Evolutionary conservation across 148 eudicot species (phyloP).

Genomic region (Polygonum aviculare): DNA sequence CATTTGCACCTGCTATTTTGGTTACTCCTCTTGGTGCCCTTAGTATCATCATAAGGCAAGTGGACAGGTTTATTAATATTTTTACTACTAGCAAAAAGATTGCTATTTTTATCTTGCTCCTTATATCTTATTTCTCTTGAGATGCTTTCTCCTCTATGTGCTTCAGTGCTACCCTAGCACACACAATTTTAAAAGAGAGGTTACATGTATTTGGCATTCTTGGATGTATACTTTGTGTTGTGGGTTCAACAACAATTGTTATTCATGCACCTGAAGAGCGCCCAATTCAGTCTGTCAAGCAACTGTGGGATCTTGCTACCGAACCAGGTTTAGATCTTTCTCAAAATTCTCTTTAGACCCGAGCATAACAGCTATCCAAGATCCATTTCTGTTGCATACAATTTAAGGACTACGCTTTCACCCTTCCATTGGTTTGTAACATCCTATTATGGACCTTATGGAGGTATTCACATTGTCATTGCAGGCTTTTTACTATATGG

Average conservation of each 20-base stretch:
- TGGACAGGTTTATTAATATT: background rate
- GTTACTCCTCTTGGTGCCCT: slow-evolving; percentile 93
- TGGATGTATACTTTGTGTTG: slow-evolving; percentile 77
- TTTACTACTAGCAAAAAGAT: background rate
- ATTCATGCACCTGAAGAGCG: slow-evolving; percentile 91
- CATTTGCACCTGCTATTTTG: slow-evolving; percentile 85
- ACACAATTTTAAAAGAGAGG: slow-evolving; percentile 49
- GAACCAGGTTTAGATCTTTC: slow-evolving; percentile 54
- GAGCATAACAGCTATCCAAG: background rate
- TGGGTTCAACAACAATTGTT: slow-evolving; percentile 76
- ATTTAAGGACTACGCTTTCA: background rate
- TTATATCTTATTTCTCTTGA: background rate
- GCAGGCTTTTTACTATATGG: slow-evolving; percentile 64
- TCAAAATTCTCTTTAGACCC: slow-evolving; percentile 6
- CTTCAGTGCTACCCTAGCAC: slow-evolving; percentile 78
- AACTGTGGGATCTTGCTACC: slow-evolving; percentile 91
- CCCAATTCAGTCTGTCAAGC: slow-evolving; percentile 66
- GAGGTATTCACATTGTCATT: slow-evolving; percentile 7
- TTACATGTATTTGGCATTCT: slow-evolving; percentile 69
- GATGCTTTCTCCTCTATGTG: slow-evolving; percentile 11
- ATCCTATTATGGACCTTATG: background rate
- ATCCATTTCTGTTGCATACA: background rate
- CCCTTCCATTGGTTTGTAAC: background rate
- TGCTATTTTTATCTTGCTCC: background rate
- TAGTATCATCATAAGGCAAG: slow-evolving; percentile 86